Conservation (phyloP, 257 asterid genomes). For the Rhazya stricta region DNA sequence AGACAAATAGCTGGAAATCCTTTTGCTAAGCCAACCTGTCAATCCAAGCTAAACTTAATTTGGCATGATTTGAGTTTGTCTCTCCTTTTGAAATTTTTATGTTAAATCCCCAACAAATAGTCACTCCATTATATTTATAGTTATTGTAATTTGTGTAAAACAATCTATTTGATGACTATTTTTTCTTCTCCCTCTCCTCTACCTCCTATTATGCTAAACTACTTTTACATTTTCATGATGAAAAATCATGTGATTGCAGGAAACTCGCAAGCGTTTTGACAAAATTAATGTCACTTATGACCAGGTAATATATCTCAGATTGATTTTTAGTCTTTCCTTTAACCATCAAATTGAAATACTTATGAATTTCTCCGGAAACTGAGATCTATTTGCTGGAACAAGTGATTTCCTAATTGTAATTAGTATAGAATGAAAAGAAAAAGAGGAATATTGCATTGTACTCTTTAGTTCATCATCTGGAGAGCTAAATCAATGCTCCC, state of each 20-base stretch:
- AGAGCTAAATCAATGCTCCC: background rate
- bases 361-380: no score
- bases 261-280: constrained; percentile 96
- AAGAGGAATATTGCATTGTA: background rate
- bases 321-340: constrained; percentile 1
- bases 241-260: constrained; percentile 51
- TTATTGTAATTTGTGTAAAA: background rate
- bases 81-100: background rate
- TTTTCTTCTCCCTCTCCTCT: background rate
- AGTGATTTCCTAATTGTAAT: background rate
- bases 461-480: background rate
- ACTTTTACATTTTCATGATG: constrained; percentile 8
- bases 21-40: background rate
- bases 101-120: background rate
- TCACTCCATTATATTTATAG: background rate
- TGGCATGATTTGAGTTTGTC: background rate
- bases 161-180: background rate
- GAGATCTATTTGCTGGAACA: background rate
- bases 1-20: background rate
- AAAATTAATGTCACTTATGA: constrained; percentile 82
- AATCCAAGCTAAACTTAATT: background rate
- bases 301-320: constrained; percentile 45
- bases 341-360: background rate
- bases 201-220: background rate
- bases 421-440: background rate